Base-by-base conservation (phyloP, 179 eudicot species). In the Amaranthus tricolor region DNA sequence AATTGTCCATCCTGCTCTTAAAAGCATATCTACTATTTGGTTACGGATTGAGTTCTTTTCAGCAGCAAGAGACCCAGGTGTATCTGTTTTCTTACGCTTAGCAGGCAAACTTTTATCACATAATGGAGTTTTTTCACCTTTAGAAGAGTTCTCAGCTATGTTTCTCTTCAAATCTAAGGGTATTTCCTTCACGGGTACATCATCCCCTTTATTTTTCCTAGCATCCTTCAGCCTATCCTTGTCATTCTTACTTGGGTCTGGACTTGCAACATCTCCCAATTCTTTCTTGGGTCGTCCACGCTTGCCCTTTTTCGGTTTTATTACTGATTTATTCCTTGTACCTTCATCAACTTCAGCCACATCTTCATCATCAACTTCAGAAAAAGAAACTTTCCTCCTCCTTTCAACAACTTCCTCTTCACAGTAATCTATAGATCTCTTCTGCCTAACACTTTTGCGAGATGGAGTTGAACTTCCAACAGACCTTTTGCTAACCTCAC, bases 1-100 rank as follows among this genome's bases (percentile, higher is more conserved):
- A 76, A 92, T 73, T 71, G 84, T 89, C 99, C 99, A 95, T 13
- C 99, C 99, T 21, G 93, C 91, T 65, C 76, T 78, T 20, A 40
- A 54, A 56, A 95, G 87, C 90, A 93, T 84, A 19, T 70, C 80
- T 9, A 82, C 79, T 49, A 94, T 90, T 78, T 83, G 86, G 54
- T 90, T 80, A 78, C 90, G 86, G 15, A 93, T 71, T 40, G 15
- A 51, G 51, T 78, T 82, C 68, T 82, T 82, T 58, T 78, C 82
- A 59, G 63, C 64, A 16, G 79, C 19, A 47, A 57, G 66, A 55
- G 84, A 81, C 45, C 77, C 67, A 74, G 63, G 78, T 84, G 75
- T 70, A 84, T 87, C 81, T 75, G 63, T 77, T 82, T 79, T 70
- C 84, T 70, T 81, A n/a, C 55, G 50, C 62, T 78, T 81, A 7